Percentiles rank a stretch among this genome's conserved stretches.
Conservation (phyloP, 352 stramenopile species). For the Pythium aphanidermatum region DNA sequence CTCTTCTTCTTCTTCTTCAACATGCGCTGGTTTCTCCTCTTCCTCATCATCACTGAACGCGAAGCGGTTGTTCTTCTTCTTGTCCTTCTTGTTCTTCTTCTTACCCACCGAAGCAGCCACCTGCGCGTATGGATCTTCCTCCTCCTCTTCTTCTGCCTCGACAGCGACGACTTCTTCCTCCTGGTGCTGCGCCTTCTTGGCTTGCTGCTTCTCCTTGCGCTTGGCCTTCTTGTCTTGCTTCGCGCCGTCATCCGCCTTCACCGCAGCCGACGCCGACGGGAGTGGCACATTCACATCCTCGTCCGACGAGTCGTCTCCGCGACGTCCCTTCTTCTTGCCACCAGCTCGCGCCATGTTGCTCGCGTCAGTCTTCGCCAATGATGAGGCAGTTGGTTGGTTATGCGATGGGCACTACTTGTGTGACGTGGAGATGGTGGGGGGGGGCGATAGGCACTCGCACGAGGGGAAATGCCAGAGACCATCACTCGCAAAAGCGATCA, state of each 20-base stretch:
- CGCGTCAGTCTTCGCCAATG: neutral
- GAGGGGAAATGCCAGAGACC: neutral
- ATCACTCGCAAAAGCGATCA: neutral
- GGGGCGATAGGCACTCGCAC: slow-evolving; percentile 3
- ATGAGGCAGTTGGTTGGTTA: neutral
- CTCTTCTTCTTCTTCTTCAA: slow-evolving; percentile 26
- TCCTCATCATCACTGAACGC: slow-evolving; percentile 17
- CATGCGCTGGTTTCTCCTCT: slow-evolving; percentile 29
- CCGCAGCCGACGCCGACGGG: slow-evolving; percentile 20
- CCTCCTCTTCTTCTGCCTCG: slow-evolving; percentile 16
- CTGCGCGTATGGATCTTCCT: slow-evolving; percentile 23
- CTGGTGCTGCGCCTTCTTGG: slow-evolving; percentile 45
- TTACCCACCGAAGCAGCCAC: slow-evolving; percentile 14
- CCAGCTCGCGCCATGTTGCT: slow-evolving; percentile 41
- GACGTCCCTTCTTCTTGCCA: slow-evolving; percentile 78
- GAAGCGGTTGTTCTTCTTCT: slow-evolving; percentile 24
- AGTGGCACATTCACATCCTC: slow-evolving; percentile 35
- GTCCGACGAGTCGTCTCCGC: slow-evolving; percentile 69
- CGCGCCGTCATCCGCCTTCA: slow-evolving; percentile 15
- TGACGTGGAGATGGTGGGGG: slow-evolving; percentile 2
- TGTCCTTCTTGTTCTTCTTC: slow-evolving; percentile 32
- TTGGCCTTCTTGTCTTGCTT: slow-evolving; percentile 72
- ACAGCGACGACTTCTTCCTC: neutral
- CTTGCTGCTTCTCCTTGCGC: slow-evolving; percentile 73
- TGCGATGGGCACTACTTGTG: neutral